Conservation (phyloP, 129 eudicot genomes). For the Pittosporum tobira region DNA sequence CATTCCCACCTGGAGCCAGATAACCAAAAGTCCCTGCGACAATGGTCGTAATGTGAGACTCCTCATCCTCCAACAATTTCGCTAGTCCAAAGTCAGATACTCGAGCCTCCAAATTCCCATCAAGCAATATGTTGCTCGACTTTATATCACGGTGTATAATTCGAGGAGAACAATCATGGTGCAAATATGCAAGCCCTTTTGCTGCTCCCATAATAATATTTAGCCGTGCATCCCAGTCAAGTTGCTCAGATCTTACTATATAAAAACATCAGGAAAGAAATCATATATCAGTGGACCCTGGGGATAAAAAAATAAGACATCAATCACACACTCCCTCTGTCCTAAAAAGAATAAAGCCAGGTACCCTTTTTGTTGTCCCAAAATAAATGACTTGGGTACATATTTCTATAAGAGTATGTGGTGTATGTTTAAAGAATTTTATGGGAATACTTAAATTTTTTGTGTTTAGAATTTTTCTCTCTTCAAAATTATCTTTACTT, state of each 20-base stretch:
- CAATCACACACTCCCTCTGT: too few species aligned
- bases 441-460: too few species aligned
- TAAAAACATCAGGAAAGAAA: slow-evolving; percentile 3
- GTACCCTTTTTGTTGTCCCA: too few species aligned
- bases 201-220: slow-evolving; percentile 93
- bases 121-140: slow-evolving; percentile 96
- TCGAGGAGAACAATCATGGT: slow-evolving; percentile 98
- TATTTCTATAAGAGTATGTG: too few species aligned
- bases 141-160: slow-evolving; percentile 95
- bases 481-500: too few species aligned
- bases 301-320: too few species aligned
- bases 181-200: slow-evolving; percentile 92
- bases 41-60: slow-evolving; percentile 97
- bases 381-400: too few species aligned
- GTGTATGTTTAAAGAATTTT: too few species aligned
- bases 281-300: too few species aligned
- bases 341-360: too few species aligned
- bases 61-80: slow-evolving; percentile 90
- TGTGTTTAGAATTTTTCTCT: too few species aligned
- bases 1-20: slow-evolving; percentile 80
- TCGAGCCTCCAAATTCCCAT: slow-evolving; percentile 93
- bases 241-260: slow-evolving; percentile 75
- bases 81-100: slow-evolving; percentile 99
- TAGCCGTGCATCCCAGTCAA: slow-evolving; percentile 86
- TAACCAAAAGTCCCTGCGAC: slow-evolving; percentile 99